A percentile compares a stretch with the other conserved stretches of the same genome.
Conservation (phyloP, 192 early-diverging fungal genomes). For the Coemansia sp. region DNA sequence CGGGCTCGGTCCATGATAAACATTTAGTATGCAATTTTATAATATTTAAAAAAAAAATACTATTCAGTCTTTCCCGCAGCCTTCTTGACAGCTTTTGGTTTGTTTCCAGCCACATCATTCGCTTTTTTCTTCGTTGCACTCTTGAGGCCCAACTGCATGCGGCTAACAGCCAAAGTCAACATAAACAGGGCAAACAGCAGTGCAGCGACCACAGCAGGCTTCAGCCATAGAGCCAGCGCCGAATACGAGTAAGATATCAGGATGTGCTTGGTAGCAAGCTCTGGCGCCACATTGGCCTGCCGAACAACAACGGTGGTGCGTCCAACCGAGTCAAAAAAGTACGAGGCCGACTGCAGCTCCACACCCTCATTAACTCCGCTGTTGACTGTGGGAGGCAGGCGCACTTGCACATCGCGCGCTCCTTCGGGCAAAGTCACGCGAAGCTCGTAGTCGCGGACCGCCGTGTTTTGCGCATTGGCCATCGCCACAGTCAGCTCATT, state of each 20-base stretch:
- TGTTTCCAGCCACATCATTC: slow-evolving; percentile 7
- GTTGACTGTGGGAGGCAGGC: slow-evolving; percentile 61
- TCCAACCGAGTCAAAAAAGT: slow-evolving; percentile 91
- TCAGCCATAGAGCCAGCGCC: slow-evolving; percentile 49
- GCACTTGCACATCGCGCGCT: slow-evolving; percentile 66
- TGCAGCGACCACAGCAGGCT: slow-evolving; percentile 56
- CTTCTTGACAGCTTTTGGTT: not conserved
- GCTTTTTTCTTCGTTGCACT: not conserved
- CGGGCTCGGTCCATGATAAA: slow-evolving; percentile 19
- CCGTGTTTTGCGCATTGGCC: slow-evolving; percentile 61
- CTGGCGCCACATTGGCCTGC: slow-evolving; percentile 70
- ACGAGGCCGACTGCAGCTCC: slow-evolving; percentile 54
- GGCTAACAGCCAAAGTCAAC: slow-evolving; percentile 52
- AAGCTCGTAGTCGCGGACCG: slow-evolving; percentile 62
- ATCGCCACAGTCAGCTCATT: slow-evolving; percentile 64
- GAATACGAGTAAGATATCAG: slow-evolving; percentile 57
- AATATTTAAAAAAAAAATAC: not conserved
- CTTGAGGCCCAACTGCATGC: slow-evolving; percentile 55
- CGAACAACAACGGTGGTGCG: slow-evolving; percentile 70
- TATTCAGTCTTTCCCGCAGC: not conserved
- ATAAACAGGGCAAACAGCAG: slow-evolving; percentile 56
- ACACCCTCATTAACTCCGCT: too few species aligned
- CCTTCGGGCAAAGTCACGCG: slow-evolving; percentile 89
- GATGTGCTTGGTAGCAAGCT: slow-evolving; percentile 52
- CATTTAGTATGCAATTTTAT: not conserved